Conservation (phyloP, 805 yeast genomes). For the Sugiyamaella floridensis region DNA sequence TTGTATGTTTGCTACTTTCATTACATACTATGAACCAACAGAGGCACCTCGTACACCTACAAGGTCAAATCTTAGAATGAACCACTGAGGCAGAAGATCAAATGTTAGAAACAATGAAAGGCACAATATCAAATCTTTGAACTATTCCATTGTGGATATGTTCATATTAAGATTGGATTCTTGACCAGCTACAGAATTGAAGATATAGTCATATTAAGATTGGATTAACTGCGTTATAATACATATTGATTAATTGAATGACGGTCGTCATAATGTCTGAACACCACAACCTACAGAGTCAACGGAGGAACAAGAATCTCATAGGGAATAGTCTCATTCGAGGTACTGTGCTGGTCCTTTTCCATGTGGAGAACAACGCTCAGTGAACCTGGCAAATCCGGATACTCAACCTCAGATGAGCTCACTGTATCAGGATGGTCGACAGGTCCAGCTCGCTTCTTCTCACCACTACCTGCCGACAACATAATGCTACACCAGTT, state of each 20-base stretch:
- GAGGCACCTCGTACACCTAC: no score
- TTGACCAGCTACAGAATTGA: no score
- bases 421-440: neutral
- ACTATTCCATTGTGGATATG: no score
- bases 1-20: no score
- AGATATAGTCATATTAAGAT: neutral
- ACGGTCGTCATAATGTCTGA: neutral
- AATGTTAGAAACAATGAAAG: no score
- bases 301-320: constrained; percentile 58
- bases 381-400: constrained; percentile 35
- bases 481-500: constrained; percentile 45
- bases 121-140: no score
- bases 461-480: neutral
- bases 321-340: constrained; percentile 55
- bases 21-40: no score
- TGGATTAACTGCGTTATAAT: neutral
- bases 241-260: neutral
- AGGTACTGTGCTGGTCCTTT: constrained; percentile 41
- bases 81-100: no score
- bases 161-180: no score
- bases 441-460: constrained; percentile 5
- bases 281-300: neutral
- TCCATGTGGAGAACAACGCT: constrained; percentile 73
- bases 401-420: constrained; percentile 10
- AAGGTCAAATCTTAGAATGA: no score